These are phyloP conservation scores for Clathrus columnatus DNA, from an alignment of 768 basidiomycete genomes.

Conservation along the genomic window DNA sequence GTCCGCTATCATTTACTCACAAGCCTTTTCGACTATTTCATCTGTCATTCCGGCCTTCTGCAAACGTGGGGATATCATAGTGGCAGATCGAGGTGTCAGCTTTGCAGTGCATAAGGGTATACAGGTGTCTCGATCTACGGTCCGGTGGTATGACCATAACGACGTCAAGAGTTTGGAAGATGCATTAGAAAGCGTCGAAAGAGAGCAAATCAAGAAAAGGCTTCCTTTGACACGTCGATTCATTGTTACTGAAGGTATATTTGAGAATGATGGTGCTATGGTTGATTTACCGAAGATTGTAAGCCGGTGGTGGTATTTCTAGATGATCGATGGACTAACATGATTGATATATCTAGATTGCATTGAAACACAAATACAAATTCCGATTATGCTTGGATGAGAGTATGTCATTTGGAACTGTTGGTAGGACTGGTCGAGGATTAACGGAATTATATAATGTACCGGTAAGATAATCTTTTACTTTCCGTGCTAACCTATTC, in stretches of 20 bases:
- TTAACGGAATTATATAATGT: constrained; percentile 93
- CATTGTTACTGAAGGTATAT: constrained; percentile 95
- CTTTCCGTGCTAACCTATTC: not conserved
- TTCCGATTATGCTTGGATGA: constrained; percentile 94
- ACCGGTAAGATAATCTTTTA: constrained; percentile 44
- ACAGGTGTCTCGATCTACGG: constrained; percentile 82
- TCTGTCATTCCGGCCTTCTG: constrained; percentile 96
- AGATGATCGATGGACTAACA: not conserved
- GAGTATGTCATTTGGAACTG: constrained; percentile 83
- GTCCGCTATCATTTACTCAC: constrained; percentile 84
- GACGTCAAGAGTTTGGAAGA: constrained; percentile 87
- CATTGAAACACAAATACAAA: constrained; percentile 92
- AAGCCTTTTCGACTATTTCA: constrained; percentile 84
- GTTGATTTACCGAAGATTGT: constrained; percentile 88
- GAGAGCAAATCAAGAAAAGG: constrained; percentile 79
- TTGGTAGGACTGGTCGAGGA: constrained; percentile 90
- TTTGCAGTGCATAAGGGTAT: constrained; percentile 95
- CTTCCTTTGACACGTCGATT: constrained; percentile 81
- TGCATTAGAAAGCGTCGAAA: constrained; percentile 73
- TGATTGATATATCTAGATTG: constrained; percentile 46
- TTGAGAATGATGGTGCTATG: constrained; percentile 91
- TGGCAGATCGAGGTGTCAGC: constrained; percentile 95
- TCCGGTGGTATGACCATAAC: constrained; percentile 96
- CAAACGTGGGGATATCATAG: constrained; percentile 95
- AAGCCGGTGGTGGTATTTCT: constrained; percentile 22